A percentile compares a stretch with the other conserved stretches of the same genome.
Evolutionary conservation across 2,329 filamentous ascomycete genomes (phyloP).

Genomic region (Pseudogymnoascus sp.): DNA sequence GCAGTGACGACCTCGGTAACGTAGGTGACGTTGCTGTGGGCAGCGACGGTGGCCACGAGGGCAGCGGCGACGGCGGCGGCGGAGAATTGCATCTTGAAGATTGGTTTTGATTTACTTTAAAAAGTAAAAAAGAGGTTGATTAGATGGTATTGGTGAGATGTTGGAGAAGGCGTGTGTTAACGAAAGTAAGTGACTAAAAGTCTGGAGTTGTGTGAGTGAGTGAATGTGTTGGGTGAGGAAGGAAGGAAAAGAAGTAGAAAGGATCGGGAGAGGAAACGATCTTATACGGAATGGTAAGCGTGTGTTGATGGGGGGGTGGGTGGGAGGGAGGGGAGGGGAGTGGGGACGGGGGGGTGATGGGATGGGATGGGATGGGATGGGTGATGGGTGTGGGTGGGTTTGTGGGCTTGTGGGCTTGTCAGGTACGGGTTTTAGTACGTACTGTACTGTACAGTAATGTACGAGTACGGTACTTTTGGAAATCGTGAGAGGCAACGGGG

Average conservation of each 20-base stretch:
- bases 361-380: not conserved
- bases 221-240: constrained; percentile 10
- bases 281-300: constrained; percentile 8
- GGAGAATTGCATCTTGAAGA: constrained; percentile 22
- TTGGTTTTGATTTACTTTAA: constrained; percentile 8
- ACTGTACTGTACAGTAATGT: too few relatives aligned
- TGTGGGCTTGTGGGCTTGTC: not conserved
- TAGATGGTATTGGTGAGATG: not conserved
- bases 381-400: not conserved
- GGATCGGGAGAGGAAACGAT: not conserved
- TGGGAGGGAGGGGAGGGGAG: not conserved
- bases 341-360: not conserved
- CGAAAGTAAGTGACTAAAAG: constrained; percentile 13
- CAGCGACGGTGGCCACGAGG: constrained; percentile 16
- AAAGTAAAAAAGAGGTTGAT: not conserved
- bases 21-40: constrained; percentile 16
- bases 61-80: constrained; percentile 18
- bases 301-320: not conserved
- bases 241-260: not conserved
- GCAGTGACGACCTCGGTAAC: constrained; percentile 37
- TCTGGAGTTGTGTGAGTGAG: not conserved
- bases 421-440: not conserved
- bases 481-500: too few relatives aligned
- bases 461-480: too few relatives aligned
- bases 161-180: not conserved